phyloP scores from a whole-genome alignment of 2,329 filamentous ascomycete genomes.

The Botrytis pseudocinerea region DNA sequence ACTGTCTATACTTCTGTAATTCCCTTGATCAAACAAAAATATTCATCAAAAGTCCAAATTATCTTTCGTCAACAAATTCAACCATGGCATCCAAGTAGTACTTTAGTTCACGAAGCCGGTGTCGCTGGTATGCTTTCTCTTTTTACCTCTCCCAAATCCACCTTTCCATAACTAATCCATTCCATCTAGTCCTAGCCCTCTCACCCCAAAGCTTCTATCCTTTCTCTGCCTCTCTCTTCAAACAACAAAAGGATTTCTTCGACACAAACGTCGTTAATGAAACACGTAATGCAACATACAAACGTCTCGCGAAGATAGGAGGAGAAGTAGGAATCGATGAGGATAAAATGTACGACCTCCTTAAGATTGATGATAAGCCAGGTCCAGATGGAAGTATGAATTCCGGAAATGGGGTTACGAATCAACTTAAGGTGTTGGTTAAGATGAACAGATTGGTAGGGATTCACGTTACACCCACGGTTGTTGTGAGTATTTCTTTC shows the following conservation, averaged over 20 bases:
- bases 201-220: slow-evolving; percentile 71
- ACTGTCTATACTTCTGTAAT: slow-evolving; percentile 68
- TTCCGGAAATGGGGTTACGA: slow-evolving; percentile 76
- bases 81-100: slow-evolving; percentile 90
- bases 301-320: slow-evolving; percentile 72
- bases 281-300: slow-evolving; percentile 80
- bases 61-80: slow-evolving; percentile 92
- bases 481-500: slow-evolving; percentile 48
- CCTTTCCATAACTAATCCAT: not conserved
- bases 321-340: slow-evolving; percentile 68
- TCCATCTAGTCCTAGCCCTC: not conserved
- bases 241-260: slow-evolving; percentile 74
- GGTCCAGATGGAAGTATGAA: slow-evolving; percentile 70
- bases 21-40: slow-evolving; percentile 63
- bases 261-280: slow-evolving; percentile 84
- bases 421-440: slow-evolving; percentile 80
- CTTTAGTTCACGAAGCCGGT: slow-evolving; percentile 78
- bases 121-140: slow-evolving; percentile 55
- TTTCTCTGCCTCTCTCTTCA: slow-evolving; percentile 63
- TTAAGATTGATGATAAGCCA: slow-evolving; percentile 69
- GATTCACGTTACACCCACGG: slow-evolving; percentile 88
- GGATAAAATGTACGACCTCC: slow-evolving; percentile 64
- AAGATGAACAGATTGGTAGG: slow-evolving; percentile 78
- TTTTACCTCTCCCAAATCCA: not conserved
- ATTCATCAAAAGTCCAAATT: slow-evolving; percentile 62